Base-by-base conservation (phyloP, 352 stramenopile species). In the Pythium rishiriense region DNA sequence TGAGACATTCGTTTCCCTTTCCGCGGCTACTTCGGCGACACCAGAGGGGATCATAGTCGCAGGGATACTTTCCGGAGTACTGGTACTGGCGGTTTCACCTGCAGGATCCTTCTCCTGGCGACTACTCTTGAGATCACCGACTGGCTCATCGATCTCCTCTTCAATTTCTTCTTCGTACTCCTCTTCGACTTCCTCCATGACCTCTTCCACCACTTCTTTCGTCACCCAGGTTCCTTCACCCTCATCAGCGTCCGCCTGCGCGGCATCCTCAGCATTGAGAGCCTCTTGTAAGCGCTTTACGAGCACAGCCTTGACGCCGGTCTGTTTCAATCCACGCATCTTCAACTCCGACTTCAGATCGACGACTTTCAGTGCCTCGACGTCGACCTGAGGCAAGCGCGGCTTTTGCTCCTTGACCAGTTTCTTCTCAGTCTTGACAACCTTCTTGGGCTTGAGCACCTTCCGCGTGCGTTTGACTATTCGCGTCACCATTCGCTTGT, bases 291-390 rank as follows among this genome's bases (percentile, higher is more conserved):
- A 68, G 17, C 85, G 75, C 11, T 74, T 37, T 0, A 73, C 68
- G 8, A 93, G 66, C 41, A 73, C 72, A 0, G 74, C 72, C 68
- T 93, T 93, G 21, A 83, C 41, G 14, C 85, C 85, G 22, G 57
- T 75, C 2, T 75, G 67, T 12, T 73, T 76, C 15, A 91, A 66
- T 1, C 83, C 83, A 22, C 83, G 72, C 54, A 79, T 83, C 57
- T 82, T 88, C 28, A 93, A 52, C 46, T 90, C 82, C 0, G 49
- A 66, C 19, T 82, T 74, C 22, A 93, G 61, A 11, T 93, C 69
- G n/a, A 73, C 68, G 11, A 93, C 85, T 51, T 75, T 75, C 19
- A 81, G 64, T 4, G 24, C 58, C 8, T 41, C 21, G 8, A 76
- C 64, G 21, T 81, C 71, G 10, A 81, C 64, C 24, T 42, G 24